Base-by-base conservation (phyloP, 257 asterid genomes). In the Solanum chiquidenum region DNA sequence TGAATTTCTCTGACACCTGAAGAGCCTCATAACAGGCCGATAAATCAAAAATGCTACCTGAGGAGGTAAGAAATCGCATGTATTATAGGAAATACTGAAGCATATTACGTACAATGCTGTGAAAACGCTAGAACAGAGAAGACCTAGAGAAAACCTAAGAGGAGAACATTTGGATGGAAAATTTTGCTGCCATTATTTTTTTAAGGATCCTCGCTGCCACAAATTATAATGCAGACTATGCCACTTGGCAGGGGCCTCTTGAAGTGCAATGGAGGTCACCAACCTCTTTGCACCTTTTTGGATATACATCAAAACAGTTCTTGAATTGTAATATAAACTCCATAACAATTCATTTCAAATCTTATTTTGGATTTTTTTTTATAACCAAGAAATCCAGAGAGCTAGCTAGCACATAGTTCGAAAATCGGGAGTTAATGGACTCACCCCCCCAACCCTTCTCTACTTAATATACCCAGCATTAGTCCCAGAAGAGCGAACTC, bases 1-100 rank as follows among this genome's bases (percentile, higher is more conserved):
- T 84, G 94, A 90, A 90, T 71, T 88, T 71, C 89, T 92, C 87
- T 91, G 96, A 93, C 93, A 91, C 92, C 89, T 91, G 91, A 97
- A 97, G 89, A 97, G 99, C 92, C 98, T 96, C 99, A 97, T 96
- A 62, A 95, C 99, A 35, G 99, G 99, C 86, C 99, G 98, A 93
- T 96, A 97, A 58, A 97, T 93, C 86, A 97, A 88, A 89, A 97
- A 97, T 85, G 98, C 99, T 88, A 96, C 99, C 99, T 97, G 93
- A 80, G 92, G 66, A 84, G 88, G 88, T 68, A 92, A 60, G 84
- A 42, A 52, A 90, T 37, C 64, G 40, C 23, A 44, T 83, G 64
- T 42, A 75, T 85, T 71, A 44, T 13, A 68, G 71, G 83, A 79
- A 87, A 68, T 21, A 66, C 23, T 31, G 69, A 83, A 64, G 84